These are phyloP conservation scores for Syzygium jambos DNA, from an alignment of 345 rosid genomes.

Conservation along the genomic window DNA sequence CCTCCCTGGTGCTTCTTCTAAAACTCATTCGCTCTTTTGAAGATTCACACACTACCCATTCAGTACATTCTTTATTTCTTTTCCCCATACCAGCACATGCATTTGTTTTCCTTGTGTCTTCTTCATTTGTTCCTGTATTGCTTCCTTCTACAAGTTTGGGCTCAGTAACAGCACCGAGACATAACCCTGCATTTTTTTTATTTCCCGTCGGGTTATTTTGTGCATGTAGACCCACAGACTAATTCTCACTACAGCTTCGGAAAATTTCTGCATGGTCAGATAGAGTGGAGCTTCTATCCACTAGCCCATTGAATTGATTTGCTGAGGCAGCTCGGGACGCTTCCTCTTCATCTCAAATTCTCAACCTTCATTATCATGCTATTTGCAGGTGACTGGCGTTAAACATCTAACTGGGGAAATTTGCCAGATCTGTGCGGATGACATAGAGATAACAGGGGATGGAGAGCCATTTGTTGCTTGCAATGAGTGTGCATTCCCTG, in stretches of 20 bases:
- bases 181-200: not conserved
- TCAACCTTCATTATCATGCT: not conserved
- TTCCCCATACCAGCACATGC: not conserved
- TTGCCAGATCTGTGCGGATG: conserved; percentile 95
- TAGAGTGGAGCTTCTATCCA: not conserved
- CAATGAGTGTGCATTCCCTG: conserved; percentile 97
- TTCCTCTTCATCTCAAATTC: not conserved
- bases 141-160: not conserved
- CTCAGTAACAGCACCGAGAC: not conserved
- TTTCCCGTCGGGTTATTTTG: not conserved
- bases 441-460: conserved; percentile 50
- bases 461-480: conserved; percentile 95
- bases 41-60: not conserved
- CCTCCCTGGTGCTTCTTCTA: not conserved
- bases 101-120: not conserved
- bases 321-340: not conserved
- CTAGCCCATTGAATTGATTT: not conserved
- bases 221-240: not conserved
- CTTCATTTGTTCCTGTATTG: not conserved
- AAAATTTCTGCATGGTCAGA: not conserved
- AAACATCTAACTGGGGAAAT: conserved; percentile 61
- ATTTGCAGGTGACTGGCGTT: conserved; percentile 54
- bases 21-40: not conserved
- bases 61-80: not conserved
- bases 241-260: not conserved